Percentiles rank a stretch among this genome's conserved stretches.
These are phyloP conservation scores for Nelumbo lutea DNA, from an alignment of 164 flowering plant genomes.

Conservation along the genomic window DNA sequence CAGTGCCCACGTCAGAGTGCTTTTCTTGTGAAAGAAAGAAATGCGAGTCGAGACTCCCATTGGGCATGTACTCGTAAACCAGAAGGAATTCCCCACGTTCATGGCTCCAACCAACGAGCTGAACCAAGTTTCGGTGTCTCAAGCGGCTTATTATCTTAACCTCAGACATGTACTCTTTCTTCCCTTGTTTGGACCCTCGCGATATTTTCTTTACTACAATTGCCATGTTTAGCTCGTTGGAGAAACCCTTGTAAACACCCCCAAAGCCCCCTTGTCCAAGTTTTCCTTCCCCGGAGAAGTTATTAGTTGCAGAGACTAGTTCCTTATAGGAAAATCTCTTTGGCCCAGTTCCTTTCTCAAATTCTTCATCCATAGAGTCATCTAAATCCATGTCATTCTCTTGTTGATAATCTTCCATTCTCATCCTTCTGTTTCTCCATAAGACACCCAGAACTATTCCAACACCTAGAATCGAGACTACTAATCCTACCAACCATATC, in stretches of 20 bases:
- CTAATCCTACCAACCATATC: constrained; percentile 1
- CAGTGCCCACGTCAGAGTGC: constrained; percentile 26
- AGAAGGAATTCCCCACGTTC: constrained; percentile 16
- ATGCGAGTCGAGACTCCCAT: constrained; percentile 38
- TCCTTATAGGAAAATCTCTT: constrained; percentile 21
- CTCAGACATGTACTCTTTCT: constrained; percentile 16
- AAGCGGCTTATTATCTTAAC: constrained; percentile 17
- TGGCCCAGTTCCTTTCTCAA: constrained; percentile 27
- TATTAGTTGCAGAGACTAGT: constrained; percentile 20
- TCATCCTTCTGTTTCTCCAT: neutral
- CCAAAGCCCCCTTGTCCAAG: constrained; percentile 35
- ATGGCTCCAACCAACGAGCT: constrained; percentile 21
- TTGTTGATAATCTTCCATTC: neutral
- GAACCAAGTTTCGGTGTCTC: constrained; percentile 19
- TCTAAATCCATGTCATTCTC: constrained; percentile 2
- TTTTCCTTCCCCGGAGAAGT: constrained; percentile 24
- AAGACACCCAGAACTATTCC: neutral
- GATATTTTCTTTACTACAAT: constrained; percentile 12
- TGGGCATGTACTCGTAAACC: constrained; percentile 31
- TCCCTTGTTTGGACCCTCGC: constrained; percentile 18
- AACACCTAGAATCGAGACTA: constrained; percentile 3
- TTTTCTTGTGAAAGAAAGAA: constrained; percentile 28
- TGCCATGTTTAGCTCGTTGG: neutral
- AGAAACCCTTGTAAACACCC: constrained; percentile 21
- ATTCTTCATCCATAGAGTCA: constrained; percentile 19